phyloP scores from a whole-genome alignment of 306 rosid species.

The Leucaena leucocephala region DNA sequence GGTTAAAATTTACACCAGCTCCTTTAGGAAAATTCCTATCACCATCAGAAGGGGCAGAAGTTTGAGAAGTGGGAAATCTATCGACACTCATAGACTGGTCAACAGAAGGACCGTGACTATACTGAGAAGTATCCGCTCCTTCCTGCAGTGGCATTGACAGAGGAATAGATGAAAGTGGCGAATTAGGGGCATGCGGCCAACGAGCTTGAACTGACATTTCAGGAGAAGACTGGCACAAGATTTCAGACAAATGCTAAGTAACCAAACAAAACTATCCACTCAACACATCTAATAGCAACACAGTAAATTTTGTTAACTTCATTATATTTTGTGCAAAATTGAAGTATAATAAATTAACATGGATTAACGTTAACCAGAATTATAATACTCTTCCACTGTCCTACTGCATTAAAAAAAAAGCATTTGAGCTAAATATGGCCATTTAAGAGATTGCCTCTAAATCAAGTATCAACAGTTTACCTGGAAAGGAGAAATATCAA shows the following conservation, averaged over 20 bases:
- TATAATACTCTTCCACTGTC: neutral
- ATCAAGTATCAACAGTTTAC: constrained; percentile 44
- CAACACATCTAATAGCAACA: constrained; percentile 13
- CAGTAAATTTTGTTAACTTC: neutral
- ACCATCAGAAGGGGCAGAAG: constrained; percentile 59
- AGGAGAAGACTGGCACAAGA: constrained; percentile 67
- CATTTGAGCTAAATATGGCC: neutral
- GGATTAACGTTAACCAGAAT: constrained; percentile 17
- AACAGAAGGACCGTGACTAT: constrained; percentile 58
- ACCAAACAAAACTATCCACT: constrained; percentile 7
- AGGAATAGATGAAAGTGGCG: constrained; percentile 68
- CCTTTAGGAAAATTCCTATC: constrained; percentile 58
- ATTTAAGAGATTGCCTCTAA: constrained; percentile 7
- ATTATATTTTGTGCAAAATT: neutral
- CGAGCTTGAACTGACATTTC: constrained; percentile 86
- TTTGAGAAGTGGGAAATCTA: constrained; percentile 60
- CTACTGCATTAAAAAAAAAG: neutral
- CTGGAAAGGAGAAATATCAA: constrained; percentile 95
- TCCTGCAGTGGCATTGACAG: constrained; percentile 73
- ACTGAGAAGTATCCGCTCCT: constrained; percentile 58
- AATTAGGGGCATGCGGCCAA: constrained; percentile 77
- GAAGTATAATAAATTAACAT: constrained; percentile 1
- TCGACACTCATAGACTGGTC: constrained; percentile 58
- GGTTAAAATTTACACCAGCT: constrained; percentile 61
- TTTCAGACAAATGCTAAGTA: constrained; percentile 33